phyloP scores from a whole-genome alignment of 306 rosid species.

The Comarum palustre region DNA sequence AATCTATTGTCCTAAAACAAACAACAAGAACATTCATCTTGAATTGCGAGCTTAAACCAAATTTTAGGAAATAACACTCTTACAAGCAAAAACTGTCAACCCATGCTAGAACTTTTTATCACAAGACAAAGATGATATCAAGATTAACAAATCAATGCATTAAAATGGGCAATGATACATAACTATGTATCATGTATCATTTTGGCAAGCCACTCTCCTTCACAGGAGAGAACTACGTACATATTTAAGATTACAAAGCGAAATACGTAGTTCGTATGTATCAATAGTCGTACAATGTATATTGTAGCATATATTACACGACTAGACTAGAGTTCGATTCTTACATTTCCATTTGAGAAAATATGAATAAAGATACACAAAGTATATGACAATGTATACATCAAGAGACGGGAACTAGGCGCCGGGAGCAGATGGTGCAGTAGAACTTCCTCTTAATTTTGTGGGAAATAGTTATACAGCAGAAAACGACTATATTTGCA shows the following conservation, averaged over 20 bases:
- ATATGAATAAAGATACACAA: background rate
- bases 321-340: too few species aligned
- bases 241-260: background rate
- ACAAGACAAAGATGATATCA: background rate
- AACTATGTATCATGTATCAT: background rate
- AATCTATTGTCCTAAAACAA: too few species aligned
- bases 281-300: background rate
- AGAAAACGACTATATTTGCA: constrained; percentile 20
- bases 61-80: too few species aligned
- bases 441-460: constrained; percentile 33
- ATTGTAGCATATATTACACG: background rate
- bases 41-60: too few species aligned
- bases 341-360: too few species aligned
- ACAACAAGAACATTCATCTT: too few species aligned
- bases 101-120: background rate
- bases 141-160: background rate
- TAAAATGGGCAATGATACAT: background rate
- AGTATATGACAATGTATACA: background rate
- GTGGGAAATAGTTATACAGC: constrained; percentile 32
- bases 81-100: too few species aligned
- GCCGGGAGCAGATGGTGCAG: constrained; percentile 29
- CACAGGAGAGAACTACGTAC: background rate
- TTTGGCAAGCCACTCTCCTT: background rate
- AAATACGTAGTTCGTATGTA: background rate
- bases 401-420: constrained; percentile 19